Conservation (phyloP, 2,329 filamentous ascomycete species). For the Trichoderma oligosporum region DNA sequence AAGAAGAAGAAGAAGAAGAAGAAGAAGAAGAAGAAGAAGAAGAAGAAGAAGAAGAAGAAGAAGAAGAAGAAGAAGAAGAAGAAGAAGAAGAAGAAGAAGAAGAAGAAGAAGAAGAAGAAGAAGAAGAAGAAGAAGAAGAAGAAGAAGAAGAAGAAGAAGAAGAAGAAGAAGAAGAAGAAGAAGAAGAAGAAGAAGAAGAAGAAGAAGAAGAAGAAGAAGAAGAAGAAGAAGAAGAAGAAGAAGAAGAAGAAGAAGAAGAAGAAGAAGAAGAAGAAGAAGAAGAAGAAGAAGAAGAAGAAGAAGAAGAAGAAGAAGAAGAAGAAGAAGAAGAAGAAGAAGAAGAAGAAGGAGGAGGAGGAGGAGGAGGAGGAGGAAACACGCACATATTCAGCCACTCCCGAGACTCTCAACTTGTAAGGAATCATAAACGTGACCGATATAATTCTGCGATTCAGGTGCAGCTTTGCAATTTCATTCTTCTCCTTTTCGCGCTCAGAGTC, state of each 20-base stretch:
- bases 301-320: neutral
- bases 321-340: neutral
- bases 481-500: neutral
- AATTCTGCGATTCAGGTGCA: constrained; percentile 49
- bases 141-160: neutral
- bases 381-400: constrained; percentile 55
- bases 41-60: neutral
- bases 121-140: neutral
- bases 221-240: neutral
- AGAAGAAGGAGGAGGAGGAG: neutral
- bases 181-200: neutral
- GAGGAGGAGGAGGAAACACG: constrained; percentile 25
- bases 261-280: neutral
- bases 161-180: neutral
- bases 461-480: neutral
- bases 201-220: neutral
- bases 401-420: constrained; percentile 54
- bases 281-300: neutral
- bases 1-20: neutral
- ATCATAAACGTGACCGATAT: constrained; percentile 62
- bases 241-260: neutral
- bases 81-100: neutral
- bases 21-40: neutral
- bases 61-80: neutral
- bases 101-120: neutral